phyloP scores from a whole-genome alignment of 371 early-diverging fungal genomes.

The Mucor mucedo region DNA sequence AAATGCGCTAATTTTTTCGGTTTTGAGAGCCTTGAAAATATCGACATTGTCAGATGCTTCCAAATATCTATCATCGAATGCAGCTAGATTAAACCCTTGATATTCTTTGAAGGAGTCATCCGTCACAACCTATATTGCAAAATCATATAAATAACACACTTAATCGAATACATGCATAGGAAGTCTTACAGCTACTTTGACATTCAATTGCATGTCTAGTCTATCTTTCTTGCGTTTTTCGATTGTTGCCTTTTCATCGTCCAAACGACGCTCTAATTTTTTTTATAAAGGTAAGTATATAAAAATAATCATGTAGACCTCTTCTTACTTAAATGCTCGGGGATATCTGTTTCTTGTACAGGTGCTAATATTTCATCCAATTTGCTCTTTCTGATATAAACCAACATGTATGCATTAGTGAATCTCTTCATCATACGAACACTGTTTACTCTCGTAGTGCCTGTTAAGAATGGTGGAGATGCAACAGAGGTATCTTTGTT shows the following conservation, averaged over 20 bases:
- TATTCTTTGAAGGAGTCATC: conserved; percentile 69
- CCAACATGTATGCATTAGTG: conserved; percentile 97
- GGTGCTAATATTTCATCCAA: conserved; percentile 74
- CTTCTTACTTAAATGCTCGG: conserved; percentile 73
- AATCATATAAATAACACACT: conserved; percentile 21
- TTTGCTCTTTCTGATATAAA: conserved; percentile 85
- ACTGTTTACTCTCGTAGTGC: conserved; percentile 26
- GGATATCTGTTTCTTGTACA: conserved; percentile 73
- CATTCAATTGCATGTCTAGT: conserved; percentile 73
- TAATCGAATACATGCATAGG: conserved; percentile 30
- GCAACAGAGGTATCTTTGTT: conserved; percentile 8
- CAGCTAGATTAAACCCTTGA: conserved; percentile 84
- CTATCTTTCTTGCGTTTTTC: conserved; percentile 67
- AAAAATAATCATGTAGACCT: too few relatives aligned
- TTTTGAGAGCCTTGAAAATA: conserved; percentile 59
- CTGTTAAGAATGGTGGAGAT: conserved; percentile 25
- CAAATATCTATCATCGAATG: conserved; percentile 63
- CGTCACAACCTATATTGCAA: conserved; percentile 37
- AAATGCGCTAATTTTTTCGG: conserved; percentile 62
- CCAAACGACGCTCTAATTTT: conserved; percentile 56
- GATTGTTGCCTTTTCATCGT: conserved; percentile 60
- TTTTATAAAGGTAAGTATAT: too few relatives aligned
- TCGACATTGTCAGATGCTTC: conserved; percentile 36
- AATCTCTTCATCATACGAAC: conserved; percentile 68
- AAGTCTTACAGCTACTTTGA: conserved; percentile 60